Conservation (phyloP, 2,329 filamentous ascomycete genomes). For the Fusarium xylarioides region DNA sequence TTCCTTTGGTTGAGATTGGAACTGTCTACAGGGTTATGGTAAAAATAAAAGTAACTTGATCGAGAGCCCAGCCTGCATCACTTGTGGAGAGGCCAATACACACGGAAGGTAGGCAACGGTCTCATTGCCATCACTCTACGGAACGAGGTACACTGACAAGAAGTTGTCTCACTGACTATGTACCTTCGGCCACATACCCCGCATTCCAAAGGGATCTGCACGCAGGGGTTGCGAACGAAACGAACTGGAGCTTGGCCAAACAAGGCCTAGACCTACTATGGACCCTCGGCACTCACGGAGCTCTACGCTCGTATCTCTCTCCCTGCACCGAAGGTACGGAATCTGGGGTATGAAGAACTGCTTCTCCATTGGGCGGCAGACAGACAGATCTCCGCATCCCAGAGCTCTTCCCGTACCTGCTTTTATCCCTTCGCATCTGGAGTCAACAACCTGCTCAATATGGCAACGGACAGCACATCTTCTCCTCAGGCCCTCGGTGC, state of each 20-base stretch:
- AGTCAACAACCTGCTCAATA: not conserved
- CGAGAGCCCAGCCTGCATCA: not conserved
- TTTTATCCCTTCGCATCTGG: not conserved
- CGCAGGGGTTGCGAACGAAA: accelerated
- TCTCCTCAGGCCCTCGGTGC: accelerated
- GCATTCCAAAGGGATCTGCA: not conserved
- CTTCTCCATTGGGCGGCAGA: not conserved
- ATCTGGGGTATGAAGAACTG: not conserved
- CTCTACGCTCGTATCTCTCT: not conserved
- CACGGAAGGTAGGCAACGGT: not conserved
- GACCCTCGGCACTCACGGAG: not conserved
- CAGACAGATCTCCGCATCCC: accelerated
- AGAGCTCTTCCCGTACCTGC: not conserved
- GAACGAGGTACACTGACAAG: not conserved
- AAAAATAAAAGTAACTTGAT: too few species aligned
- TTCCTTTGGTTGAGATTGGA: not conserved
- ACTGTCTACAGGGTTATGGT: not conserved
- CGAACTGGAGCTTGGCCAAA: accelerated
- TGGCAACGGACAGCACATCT: not conserved
- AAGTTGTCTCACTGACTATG: not conserved
- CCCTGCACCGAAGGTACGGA: not conserved
- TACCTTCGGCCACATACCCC: not conserved
- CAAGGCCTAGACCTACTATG: not conserved
- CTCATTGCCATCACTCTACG: not conserved
- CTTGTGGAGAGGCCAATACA: not conserved